A percentile compares a stretch with the other conserved stretches of the same genome.
These are phyloP conservation scores for Fusarium heterosporum DNA, from an alignment of 2,329 filamentous ascomycete genomes.

Conservation along the genomic window DNA sequence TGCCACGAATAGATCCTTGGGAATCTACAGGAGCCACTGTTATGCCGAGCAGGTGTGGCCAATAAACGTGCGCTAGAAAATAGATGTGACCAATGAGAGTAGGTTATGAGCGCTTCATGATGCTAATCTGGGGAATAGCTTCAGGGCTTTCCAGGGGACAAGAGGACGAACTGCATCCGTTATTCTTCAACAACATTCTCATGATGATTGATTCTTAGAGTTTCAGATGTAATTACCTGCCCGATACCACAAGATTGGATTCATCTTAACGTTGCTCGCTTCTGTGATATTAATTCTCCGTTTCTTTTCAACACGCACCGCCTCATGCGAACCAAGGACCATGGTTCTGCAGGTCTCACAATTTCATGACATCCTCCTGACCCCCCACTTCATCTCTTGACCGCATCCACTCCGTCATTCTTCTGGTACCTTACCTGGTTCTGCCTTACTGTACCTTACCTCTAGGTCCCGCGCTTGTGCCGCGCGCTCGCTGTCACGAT, in stretches of 20 bases:
- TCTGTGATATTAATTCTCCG: neutral
- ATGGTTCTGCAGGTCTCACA: slow-evolving; percentile 39
- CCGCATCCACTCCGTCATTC: slow-evolving; percentile 35
- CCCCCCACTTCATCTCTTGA: slow-evolving; percentile 42
- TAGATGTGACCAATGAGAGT: slow-evolving; percentile 19
- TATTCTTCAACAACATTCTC: neutral
- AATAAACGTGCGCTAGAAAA: slow-evolving; percentile 20
- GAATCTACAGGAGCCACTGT: slow-evolving; percentile 23
- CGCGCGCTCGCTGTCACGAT: slow-evolving; percentile 44
- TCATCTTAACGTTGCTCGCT: rapidly evolving
- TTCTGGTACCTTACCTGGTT: slow-evolving; percentile 19
- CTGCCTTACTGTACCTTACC: slow-evolving; percentile 16
- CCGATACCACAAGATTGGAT: too few relatives aligned
- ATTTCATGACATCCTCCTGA: slow-evolving; percentile 45
- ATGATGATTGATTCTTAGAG: slow-evolving; percentile 6
- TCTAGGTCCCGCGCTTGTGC: slow-evolving; percentile 30
- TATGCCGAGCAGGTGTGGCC: slow-evolving; percentile 12
- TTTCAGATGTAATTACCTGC: neutral
- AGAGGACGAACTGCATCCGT: slow-evolving; percentile 1
- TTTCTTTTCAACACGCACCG: neutral
- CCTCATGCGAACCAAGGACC: slow-evolving; percentile 19
- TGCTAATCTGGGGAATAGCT: slow-evolving; percentile 35
- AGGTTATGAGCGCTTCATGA: slow-evolving; percentile 15
- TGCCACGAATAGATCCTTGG: slow-evolving; percentile 42
- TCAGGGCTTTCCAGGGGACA: slow-evolving; percentile 27